These are phyloP conservation scores for Chlorella sp. DNA, from an alignment of 139 green algal genomes.

Conservation along the genomic window DNA sequence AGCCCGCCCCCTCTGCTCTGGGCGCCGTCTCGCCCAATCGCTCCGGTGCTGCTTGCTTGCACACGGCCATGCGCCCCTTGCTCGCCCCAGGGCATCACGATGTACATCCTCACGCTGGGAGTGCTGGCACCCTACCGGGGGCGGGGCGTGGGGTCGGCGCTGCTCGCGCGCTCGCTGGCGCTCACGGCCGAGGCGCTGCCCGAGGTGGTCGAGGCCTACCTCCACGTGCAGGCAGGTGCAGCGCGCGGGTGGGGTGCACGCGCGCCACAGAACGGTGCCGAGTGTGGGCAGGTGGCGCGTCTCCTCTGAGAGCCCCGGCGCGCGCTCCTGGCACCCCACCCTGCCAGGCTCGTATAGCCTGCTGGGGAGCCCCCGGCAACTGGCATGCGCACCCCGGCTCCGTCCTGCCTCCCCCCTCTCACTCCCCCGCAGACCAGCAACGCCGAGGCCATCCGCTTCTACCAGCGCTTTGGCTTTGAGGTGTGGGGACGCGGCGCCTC, in stretches of 20 bases:
- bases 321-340: no score
- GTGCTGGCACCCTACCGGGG: conserved; percentile 85
- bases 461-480: conserved; percentile 62
- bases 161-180: conserved; percentile 27
- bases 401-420: no score
- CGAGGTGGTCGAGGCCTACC: conserved; percentile 52
- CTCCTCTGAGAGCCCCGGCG: no score
- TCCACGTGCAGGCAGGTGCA: conserved; percentile 60
- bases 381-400: no score
- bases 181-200: conserved; percentile 24
- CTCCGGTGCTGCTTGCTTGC: not conserved
- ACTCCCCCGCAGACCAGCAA: conserved; percentile 62
- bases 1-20: no score
- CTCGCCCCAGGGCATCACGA: conserved; percentile 33
- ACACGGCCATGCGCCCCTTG: not conserved
- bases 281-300: no score
- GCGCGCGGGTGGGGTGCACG: no score
- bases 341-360: no score
- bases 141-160: conserved; percentile 56
- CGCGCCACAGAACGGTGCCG: no score
- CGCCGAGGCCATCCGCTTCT: conserved; percentile 74
- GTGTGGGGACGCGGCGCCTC: not conserved
- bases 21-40: no score
- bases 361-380: no score
- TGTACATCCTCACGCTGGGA: conserved; percentile 91